Evolutionary conservation across 2,329 filamentous ascomycete genomes (phyloP), one percentile per base, ranked within the genome.

Genomic region (Mariannaea sp.): DNA sequence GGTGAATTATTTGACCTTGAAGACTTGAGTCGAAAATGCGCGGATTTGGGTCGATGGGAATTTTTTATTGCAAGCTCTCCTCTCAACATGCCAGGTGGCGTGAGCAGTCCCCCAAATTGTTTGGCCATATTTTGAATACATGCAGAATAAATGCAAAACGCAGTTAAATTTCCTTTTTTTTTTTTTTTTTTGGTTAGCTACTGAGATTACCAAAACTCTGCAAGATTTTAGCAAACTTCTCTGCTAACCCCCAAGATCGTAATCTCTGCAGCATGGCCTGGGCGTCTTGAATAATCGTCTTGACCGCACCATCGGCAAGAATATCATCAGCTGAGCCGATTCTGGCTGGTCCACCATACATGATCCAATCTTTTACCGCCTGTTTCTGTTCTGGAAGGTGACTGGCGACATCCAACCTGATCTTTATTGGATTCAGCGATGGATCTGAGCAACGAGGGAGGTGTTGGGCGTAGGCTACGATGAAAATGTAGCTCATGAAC

Each of bases 51-150:
- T 17, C 32, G 75, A 29, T 79, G 75, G 71, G 69, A 66, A 2
- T 81, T 81, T 57, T 80, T 81, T 53, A 61, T 81, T 22, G 71
- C 72, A 3, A 77, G 73, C 45, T 70, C 73, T 40, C 77, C 76
- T 13, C 60, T 79, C 39, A 78, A 80, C 45, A 75, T 78, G 53
- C 73, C 74, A 22, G 76, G 76, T 1, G 75, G 74, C 6, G 71
- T 77, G 2, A 74, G 72, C 16, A 77, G 74, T 55, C 76, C 77
- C 5, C 73, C 76, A 7, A 77, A 77, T 56, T 73, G 71, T 5
- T 63, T 77, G 26, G 75, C 75, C 16, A 74, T 77, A 20, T 73
- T 77, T 26, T 78, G 39, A 41, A 16, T 27, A 19, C 29, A 5
- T 12, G 29, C 13, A 10, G 4, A 32, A 14, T 13, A 39, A 39